phyloP scores from a whole-genome alignment of 176 grass and related monocot genomes.

The Lolium multiflorum region DNA sequence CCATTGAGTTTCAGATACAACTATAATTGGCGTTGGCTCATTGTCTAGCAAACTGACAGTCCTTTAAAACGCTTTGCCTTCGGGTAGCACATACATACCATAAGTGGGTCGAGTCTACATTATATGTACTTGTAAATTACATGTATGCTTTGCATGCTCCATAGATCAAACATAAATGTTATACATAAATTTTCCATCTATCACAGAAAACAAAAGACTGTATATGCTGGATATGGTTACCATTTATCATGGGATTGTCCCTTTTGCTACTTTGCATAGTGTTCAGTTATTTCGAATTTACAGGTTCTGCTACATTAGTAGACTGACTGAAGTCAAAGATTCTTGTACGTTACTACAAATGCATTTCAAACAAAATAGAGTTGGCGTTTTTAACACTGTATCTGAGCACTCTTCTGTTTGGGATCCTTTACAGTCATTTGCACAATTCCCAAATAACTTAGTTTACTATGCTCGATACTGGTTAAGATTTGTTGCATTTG shows the following conservation, averaged over 20 bases:
- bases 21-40: neutral
- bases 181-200: neutral
- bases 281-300: neutral
- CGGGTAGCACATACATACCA: neutral
- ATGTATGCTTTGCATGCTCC: neutral
- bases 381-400: neutral
- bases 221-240: neutral
- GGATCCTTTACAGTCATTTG: neutral
- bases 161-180: neutral
- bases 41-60: neutral
- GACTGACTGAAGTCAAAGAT: neutral
- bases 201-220: neutral
- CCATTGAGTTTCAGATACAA: constrained; percentile 2
- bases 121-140: neutral
- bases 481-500: constrained; percentile 9
- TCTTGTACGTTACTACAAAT: neutral
- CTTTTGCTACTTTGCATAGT: neutral
- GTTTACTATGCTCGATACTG: neutral
- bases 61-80: neutral
- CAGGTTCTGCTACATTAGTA: constrained; percentile 6
- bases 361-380: neutral
- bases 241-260: neutral
- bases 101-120: neutral
- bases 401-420: neutral
- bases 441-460: neutral